phyloP scores from a whole-genome alignment of 1,139 yeast genomes.

The Geotrichum macrosporum region DNA sequence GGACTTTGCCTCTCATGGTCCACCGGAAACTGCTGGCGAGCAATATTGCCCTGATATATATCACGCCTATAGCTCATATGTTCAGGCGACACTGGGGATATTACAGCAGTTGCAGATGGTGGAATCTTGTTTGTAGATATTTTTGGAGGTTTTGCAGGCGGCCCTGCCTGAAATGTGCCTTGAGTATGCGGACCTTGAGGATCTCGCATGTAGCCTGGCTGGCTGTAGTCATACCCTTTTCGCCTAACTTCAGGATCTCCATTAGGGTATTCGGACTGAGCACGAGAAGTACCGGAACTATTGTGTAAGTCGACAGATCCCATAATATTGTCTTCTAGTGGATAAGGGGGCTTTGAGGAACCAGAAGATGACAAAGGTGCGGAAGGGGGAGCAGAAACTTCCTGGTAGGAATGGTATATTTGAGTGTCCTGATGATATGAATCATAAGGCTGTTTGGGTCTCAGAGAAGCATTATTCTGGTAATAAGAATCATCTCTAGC shows the following conservation, averaged over 20 bases:
- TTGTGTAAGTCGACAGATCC: conserved; percentile 13
- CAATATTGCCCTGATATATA: background rate
- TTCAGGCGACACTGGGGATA: conserved; percentile 23
- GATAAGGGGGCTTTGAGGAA: conserved; percentile 20
- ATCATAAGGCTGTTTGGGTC: conserved; percentile 8
- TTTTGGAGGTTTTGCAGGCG: conserved; percentile 20
- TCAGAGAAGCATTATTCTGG: background rate
- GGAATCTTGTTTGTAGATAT: conserved; percentile 32
- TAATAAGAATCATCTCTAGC: conserved; percentile 1
- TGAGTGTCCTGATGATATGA: background rate
- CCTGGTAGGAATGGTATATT: background rate
- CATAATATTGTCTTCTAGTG: conserved; percentile 21
- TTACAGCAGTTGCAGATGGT: conserved; percentile 26
- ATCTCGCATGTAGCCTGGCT: conserved; percentile 9
- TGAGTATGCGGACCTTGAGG: conserved; percentile 19
- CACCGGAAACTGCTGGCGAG: background rate
- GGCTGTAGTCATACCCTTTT: conserved; percentile 9
- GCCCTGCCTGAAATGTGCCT: conserved; percentile 20
- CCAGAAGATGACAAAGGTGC: conserved; percentile 13
- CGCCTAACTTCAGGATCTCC: conserved; percentile 1
- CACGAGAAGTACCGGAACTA: conserved; percentile 25
- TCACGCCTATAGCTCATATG: background rate
- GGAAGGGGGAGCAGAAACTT: conserved; percentile 8
- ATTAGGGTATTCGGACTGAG: conserved; percentile 1
- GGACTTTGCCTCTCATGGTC: too few relatives aligned